Evolutionary conservation across 352 stramenopile species (phyloP), one percentile per base, ranked within the genome.

Genomic region (Globisporangium rhizosaccharum): DNA sequence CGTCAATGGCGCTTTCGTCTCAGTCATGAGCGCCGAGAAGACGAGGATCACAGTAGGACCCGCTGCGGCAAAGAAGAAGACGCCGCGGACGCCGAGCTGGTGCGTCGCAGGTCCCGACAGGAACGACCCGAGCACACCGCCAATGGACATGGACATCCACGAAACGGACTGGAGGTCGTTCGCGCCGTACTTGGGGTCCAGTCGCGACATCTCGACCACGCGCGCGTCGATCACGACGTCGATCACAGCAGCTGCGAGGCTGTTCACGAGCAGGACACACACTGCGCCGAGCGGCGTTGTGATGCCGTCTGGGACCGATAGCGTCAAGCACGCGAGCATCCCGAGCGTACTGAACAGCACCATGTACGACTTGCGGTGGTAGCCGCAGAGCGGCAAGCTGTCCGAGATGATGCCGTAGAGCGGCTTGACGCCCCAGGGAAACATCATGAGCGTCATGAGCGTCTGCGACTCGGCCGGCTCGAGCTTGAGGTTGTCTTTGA

Each of bases 181-280:
- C 0, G 94, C 92, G 17, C 95, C 83, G 56, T 91, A 79, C 53
- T 87, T 90, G 8, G 83, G 81, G 49, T 92, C 83, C 17, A 92
- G 63, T 20, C 90, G 73, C 57, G 89, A 96, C 75, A 97, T 97
- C 70, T 98, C 90, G 10, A 99, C 95, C 3, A 98, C 94, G 57
- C 97, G 87, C 17, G 94, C 94, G 79, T 99, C 96, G 41, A 97
- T 97, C 5, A 98, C 94, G 5, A 99, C 96, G 72, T 99, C 96
- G 47, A 92, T 97, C 37, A 98, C 80, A 12, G 96, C 92, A 30
- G 97, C 89, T 17, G 88, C 91, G 37, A 94, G 75, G 57, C 80
- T 97, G 36, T 86, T 88, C 12, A 98, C 50, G 28, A 94, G 82
- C 17, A 92, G 62, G 54, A 87, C 73, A 10, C 83, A 60, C 8